Evolutionary conservation across 768 basidiomycete species (phyloP), one percentile per base, ranked within the genome.

Genomic region (Hericium coralloides): DNA sequence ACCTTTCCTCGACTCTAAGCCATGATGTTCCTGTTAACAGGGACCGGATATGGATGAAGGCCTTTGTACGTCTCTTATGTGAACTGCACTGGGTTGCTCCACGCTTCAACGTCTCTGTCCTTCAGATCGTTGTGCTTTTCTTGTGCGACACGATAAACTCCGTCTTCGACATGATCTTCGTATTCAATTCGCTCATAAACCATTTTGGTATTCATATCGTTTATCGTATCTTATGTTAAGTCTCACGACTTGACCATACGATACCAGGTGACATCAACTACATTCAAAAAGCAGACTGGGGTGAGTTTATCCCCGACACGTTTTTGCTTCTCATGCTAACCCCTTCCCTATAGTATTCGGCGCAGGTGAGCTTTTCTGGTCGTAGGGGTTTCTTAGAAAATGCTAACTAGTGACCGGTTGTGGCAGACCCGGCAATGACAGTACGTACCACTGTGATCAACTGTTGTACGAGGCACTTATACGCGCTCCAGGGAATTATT

Each of bases 391-490:
- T 15, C 10, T 12, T 2, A 22, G 38, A 5, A 31, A 25, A 12
- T 20, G 38, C 22, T n/a, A 6, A 31, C 7, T 4, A 31, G 31
- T 31, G 31, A 9, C 31, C 10, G 31, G 31, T 2, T 31, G 31
- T 31, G 31, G 31, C 31, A 78, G 79, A 77, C 61, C 78, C 79
- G 4, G 67, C 73, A 0, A 63, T 74, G 61, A 80, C 78, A 12
- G 77, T 78, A 18, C 59, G 69, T 59, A 7, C 17, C 41, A 2
- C 15, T 15, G 22, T 5, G 18, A 12, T 1, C 23, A 36, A 38
- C 26, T 18, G 14, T 14, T 26, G 1, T 22, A 1, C 36, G 25
- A 3, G n/a, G 18, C 18, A 15, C 9, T 55, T 1, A 38, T 26
- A 37, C 23, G 48, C 48, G 43, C 38, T 5, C 17, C 17, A 59